These are phyloP conservation scores for Mortierella sp. DNA, from an alignment of 371 early-diverging fungal genomes.

Conservation along the genomic window DNA sequence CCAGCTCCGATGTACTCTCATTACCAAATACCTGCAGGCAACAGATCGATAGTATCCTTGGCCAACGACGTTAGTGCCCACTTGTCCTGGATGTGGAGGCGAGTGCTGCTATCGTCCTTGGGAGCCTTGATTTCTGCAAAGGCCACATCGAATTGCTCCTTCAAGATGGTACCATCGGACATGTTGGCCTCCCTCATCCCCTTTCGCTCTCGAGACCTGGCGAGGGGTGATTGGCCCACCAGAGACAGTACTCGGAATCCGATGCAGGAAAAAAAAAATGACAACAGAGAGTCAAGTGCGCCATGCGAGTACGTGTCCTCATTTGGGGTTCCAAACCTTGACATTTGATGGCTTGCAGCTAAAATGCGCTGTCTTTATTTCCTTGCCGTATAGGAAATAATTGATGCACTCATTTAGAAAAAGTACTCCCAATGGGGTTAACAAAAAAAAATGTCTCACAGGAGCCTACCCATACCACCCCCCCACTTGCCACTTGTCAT, in stretches of 20 bases:
- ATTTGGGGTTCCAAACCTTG: no score
- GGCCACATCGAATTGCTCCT: constrained; percentile 19
- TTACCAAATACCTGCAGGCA: constrained; percentile 33
- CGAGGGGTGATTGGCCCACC: constrained; percentile 16
- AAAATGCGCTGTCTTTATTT: no score
- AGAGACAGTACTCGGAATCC: neutral
- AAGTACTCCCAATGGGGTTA: neutral
- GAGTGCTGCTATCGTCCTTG: constrained; percentile 5
- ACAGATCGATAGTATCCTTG: constrained; percentile 31
- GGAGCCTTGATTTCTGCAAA: constrained; percentile 28
- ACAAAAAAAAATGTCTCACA: neutral
- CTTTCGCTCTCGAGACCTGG: constrained; percentile 13
- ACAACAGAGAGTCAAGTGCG: constrained; percentile 1
- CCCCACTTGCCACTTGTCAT: neutral
- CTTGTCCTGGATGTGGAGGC: constrained; percentile 25
- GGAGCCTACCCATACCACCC: neutral
- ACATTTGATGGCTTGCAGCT: no score
- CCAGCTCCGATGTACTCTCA: constrained; percentile 6
- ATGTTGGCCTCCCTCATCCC: constrained; percentile 23
- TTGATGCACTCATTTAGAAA: neutral
- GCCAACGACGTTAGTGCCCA: constrained; percentile 28
- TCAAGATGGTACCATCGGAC: constrained; percentile 18
- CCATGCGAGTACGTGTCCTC: neutral
- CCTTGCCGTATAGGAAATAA: no score
- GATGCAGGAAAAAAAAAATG: constrained; percentile 9